Conservation (phyloP, 1,139 yeast genomes). For the Candida glucosophila region DNA sequence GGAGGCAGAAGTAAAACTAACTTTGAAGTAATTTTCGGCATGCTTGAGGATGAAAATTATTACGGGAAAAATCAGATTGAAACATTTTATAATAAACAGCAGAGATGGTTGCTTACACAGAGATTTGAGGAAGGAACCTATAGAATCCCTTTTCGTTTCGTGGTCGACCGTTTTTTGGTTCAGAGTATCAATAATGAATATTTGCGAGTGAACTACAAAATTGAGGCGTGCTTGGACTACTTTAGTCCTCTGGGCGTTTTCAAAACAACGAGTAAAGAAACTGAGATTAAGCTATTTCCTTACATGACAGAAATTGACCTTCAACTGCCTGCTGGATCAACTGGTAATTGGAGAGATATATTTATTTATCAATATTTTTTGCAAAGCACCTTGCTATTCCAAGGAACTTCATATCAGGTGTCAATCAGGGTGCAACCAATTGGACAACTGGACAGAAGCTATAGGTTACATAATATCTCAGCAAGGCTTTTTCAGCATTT, state of each 20-base stretch:
- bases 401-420: conserved; percentile 5
- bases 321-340: conserved; percentile 6
- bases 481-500: no score
- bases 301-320: conserved; percentile 6
- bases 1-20: conserved; percentile 3
- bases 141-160: conserved; percentile 10
- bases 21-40: background rate
- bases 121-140: conserved; percentile 8
- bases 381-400: conserved; percentile 10
- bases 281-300: no score
- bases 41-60: conserved; percentile 1
- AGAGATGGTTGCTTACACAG: no score
- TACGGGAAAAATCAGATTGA: no score
- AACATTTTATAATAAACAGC: no score
- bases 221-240: conserved; percentile 5
- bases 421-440: conserved; percentile 7
- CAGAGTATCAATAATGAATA: conserved; percentile 6
- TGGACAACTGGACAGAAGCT: conserved; percentile 3
- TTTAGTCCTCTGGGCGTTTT: background rate
- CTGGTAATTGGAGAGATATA: conserved; percentile 13
- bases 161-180: conserved; percentile 8
- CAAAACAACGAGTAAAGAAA: background rate
- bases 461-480: conserved; percentile 6
- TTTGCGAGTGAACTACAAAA: conserved; percentile 6
- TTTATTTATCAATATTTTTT: conserved; percentile 10